These are phyloP conservation scores for Bondarzewia mesenterica DNA, from an alignment of 1,284 basidiomycete species.

Conservation along the genomic window DNA sequence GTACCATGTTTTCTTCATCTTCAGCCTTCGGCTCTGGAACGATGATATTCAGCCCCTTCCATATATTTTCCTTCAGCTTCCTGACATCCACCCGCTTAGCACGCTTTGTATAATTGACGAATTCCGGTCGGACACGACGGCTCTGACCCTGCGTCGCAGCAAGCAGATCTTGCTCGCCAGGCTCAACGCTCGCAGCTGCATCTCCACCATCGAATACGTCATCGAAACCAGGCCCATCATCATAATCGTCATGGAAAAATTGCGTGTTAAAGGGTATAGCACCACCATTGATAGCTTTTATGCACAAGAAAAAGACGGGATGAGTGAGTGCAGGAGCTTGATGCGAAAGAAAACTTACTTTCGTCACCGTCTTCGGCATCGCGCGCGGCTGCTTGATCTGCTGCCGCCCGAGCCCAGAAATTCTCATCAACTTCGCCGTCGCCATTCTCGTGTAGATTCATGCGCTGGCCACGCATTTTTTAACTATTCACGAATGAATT, in stretches of 20 bases:
- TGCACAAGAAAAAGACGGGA: not conserved
- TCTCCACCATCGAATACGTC: conserved; percentile 59
- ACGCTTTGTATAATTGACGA: conserved; percentile 91
- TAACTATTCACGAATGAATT: conserved; percentile 38
- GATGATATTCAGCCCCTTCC: conserved; percentile 81
- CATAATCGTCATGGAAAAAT: conserved; percentile 93
- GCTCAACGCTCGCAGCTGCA: conserved; percentile 35
- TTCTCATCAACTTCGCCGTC: conserved; percentile 88
- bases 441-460: conserved; percentile 44
- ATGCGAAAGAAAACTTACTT: conserved; percentile 32
- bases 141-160: conserved; percentile 76
- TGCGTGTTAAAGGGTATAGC: conserved; percentile 87
- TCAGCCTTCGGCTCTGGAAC: conserved; percentile 29
- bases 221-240: conserved; percentile 74
- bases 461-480: conserved; percentile 72
- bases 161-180: conserved; percentile 80
- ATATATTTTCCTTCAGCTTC: conserved; percentile 97
- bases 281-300: conserved; percentile 35
- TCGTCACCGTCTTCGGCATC: conserved; percentile 53
- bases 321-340: too few relatives aligned
- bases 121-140: conserved; percentile 78
- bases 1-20: conserved; percentile 49
- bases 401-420: conserved; percentile 92
- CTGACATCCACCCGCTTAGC: conserved; percentile 97
- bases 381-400: conserved; percentile 61